Evolutionary conservation across 2,329 filamentous ascomycete genomes (phyloP).

Genomic region (Botrytis porri): DNA sequence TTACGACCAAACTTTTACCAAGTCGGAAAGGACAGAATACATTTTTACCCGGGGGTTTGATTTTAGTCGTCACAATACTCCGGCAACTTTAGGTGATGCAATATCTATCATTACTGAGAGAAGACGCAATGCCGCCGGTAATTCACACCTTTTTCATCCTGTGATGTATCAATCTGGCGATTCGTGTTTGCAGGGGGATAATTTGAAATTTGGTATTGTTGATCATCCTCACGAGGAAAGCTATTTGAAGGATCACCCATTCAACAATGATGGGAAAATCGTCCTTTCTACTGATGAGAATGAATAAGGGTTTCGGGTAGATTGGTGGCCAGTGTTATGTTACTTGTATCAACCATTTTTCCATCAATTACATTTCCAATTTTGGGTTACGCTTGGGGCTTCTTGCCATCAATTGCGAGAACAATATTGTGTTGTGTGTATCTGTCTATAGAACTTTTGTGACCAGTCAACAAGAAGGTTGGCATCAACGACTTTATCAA

Average conservation of each 20-base stretch:
- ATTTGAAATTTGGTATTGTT: slow-evolving; percentile 15
- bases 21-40: slow-evolving; percentile 32
- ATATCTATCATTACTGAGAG: slow-evolving; percentile 5
- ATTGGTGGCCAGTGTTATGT: not conserved
- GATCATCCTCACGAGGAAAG: slow-evolving; percentile 5
- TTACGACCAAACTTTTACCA: slow-evolving; percentile 34
- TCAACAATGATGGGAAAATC: slow-evolving; percentile 6
- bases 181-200: slow-evolving; percentile 8
- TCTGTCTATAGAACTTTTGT: not conserved
- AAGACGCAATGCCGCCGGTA: not conserved
- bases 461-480: not conserved
- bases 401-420: not conserved
- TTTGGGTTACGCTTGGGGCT: not conserved
- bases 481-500: not conserved
- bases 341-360: not conserved
- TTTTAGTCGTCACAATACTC: slow-evolving; percentile 27
- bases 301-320: not conserved
- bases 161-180: slow-evolving; percentile 1
- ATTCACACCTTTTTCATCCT: not conserved
- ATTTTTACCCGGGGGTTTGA: slow-evolving; percentile 28
- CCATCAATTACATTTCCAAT: not conserved
- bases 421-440: not conserved
- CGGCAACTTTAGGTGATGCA: slow-evolving; percentile 29
- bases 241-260: slow-evolving; percentile 14
- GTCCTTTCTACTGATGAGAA: not conserved